These are phyloP conservation scores for Limnomonas spitsbergensis DNA, from an alignment of 139 green algal species.

Conservation along the genomic window DNA sequence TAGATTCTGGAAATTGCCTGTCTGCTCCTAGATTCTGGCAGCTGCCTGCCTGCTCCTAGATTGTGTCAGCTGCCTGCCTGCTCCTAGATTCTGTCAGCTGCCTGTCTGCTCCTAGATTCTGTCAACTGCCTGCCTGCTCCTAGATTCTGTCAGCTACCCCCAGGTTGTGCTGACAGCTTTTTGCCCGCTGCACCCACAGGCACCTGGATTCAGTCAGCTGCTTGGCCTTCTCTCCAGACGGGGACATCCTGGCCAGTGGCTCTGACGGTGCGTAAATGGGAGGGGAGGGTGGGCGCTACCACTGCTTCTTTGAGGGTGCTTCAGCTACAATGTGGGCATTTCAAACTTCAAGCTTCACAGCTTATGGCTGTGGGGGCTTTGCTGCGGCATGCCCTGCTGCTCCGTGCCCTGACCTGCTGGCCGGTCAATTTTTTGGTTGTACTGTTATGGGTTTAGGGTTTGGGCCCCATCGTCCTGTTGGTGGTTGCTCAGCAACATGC, in stretches of 20 bases:
- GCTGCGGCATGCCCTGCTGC: no score
- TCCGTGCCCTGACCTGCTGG: no score
- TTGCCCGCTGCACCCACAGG: background rate
- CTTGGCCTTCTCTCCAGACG: constrained; percentile 1
- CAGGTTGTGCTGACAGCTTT: background rate
- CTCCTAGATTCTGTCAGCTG: background rate
- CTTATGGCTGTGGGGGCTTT: no score
- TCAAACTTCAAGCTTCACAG: no score
- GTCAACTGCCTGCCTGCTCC: background rate
- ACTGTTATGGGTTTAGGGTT: no score
- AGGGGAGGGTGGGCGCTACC: no score
- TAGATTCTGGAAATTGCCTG: background rate
- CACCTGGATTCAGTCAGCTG: background rate
- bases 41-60: background rate
- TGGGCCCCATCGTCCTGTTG: no score
- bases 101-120: background rate
- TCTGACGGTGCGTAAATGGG: background rate
- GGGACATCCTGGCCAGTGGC: background rate
- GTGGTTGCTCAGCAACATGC: no score
- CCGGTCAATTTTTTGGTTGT: no score
- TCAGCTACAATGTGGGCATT: no score
- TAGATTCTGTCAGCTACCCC: background rate
- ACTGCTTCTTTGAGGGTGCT: no score
- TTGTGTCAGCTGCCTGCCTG: background rate
- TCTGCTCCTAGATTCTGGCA: background rate